Conservation (phyloP, 148 eudicot genomes). For the Simmondsia chinensis region DNA sequence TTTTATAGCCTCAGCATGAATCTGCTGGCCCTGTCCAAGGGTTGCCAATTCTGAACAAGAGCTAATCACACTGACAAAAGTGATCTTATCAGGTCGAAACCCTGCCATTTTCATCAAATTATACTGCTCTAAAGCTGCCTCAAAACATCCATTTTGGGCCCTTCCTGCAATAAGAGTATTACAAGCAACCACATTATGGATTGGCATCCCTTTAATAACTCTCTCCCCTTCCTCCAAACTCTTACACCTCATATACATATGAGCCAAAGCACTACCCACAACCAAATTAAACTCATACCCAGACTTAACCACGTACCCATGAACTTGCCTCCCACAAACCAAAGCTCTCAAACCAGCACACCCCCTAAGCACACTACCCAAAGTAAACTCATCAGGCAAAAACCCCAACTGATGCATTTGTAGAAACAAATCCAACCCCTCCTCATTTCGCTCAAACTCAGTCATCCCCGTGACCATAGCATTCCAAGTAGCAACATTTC, state of each 20-base stretch:
- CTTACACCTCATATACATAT: slow-evolving; percentile 84
- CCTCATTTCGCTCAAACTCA: slow-evolving; percentile 45
- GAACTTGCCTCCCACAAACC: slow-evolving; percentile 50
- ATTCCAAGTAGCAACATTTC: slow-evolving; percentile 83
- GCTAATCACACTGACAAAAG: slow-evolving; percentile 66
- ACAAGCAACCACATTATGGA: slow-evolving; percentile 38
- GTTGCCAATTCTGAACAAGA: slow-evolving; percentile 77
- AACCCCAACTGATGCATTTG: slow-evolving; percentile 54
- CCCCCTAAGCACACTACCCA: slow-evolving; percentile 69
- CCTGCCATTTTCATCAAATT: slow-evolving; percentile 52
- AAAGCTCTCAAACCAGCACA: slow-evolving; percentile 70
- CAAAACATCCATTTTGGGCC: slow-evolving; percentile 57
- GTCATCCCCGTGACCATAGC: slow-evolving; percentile 65
- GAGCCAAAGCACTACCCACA: slow-evolving; percentile 67
- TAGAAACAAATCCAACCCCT: slow-evolving; percentile 46
- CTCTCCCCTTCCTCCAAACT: slow-evolving; percentile 50
- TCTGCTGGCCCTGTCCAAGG: slow-evolving; percentile 81
- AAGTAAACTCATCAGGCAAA: slow-evolving; percentile 50
- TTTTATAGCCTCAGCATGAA: slow-evolving; percentile 73
- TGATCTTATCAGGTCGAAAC: slow-evolving; percentile 62
- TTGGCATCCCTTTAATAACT: slow-evolving; percentile 46
- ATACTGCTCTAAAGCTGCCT: slow-evolving; percentile 62
- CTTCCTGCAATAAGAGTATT: slow-evolving; percentile 75
- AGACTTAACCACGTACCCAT: slow-evolving; percentile 40
- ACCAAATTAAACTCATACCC: slow-evolving; percentile 44